A percentile compares a stretch with the other conserved stretches of the same genome.
phyloP scores from a whole-genome alignment of 2,329 filamentous ascomycete species.

The Curvularia spicifera region DNA sequence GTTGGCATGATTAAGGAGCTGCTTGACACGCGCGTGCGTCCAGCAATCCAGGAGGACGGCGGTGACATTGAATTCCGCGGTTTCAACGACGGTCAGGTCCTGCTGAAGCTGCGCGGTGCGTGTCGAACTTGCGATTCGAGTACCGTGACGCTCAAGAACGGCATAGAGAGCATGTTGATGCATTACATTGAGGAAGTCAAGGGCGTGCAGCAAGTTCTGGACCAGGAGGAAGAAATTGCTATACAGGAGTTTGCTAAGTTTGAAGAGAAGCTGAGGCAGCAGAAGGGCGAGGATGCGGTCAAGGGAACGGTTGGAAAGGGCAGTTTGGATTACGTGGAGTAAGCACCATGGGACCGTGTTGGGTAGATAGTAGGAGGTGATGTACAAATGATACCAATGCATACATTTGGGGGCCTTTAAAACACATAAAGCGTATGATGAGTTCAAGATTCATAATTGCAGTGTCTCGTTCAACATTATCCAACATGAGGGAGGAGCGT shows the following conservation, averaged over 20 bases:
- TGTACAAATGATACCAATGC: constrained; percentile 10
- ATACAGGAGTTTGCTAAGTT: constrained; percentile 91
- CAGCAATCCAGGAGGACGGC: constrained; percentile 95
- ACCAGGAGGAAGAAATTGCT: constrained; percentile 89
- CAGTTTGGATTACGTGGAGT: constrained; percentile 58
- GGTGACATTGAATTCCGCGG: constrained; percentile 96
- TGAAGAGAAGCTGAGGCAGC: constrained; percentile 77
- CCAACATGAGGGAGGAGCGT: background rate
- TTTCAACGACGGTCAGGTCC: constrained; percentile 84
- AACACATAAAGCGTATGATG: background rate
- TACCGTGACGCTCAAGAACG: constrained; percentile 95
- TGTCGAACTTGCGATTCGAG: constrained; percentile 97
- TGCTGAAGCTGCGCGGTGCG: constrained; percentile 85
- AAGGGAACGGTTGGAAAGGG: constrained; percentile 59
- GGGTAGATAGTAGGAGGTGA: background rate
- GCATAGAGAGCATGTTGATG: constrained; percentile 98
- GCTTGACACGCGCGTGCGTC: constrained; percentile 90
- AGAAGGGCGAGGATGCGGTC: constrained; percentile 61
- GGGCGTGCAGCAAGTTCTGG: constrained; percentile 86
- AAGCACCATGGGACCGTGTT: constrained; percentile 21
- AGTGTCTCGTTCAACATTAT: background rate
- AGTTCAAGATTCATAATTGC: background rate
- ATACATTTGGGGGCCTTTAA: constrained; percentile 1
- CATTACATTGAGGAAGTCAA: constrained; percentile 91
- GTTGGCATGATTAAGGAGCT: constrained; percentile 99